Evolutionary conservation across 108 stramenopile genomes (phyloP).

Genomic region (Ochromonas danica): DNA sequence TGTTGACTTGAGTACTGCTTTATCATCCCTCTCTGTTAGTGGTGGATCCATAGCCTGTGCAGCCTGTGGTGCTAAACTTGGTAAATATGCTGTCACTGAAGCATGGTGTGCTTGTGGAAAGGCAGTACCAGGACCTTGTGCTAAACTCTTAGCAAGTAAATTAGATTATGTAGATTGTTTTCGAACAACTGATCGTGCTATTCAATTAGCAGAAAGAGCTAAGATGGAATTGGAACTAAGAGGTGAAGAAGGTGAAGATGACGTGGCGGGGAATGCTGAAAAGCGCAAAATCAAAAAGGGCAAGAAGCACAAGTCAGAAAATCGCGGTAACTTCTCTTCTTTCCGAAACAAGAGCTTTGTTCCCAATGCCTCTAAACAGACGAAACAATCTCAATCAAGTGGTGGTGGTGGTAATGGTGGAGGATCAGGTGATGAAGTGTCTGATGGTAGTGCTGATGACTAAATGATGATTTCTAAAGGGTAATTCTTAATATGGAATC

Average conservation of each 20-base stretch:
- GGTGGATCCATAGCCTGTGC: neutral
- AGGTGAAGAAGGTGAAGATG: neutral
- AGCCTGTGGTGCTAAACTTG: constrained; percentile 6
- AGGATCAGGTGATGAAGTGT: neutral
- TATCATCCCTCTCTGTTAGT: neutral
- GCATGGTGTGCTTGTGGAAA: constrained; percentile 8
- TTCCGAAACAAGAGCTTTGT: constrained; percentile 33
- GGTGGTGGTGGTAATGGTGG: no score
- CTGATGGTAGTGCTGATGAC: no score
- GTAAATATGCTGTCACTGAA: neutral
- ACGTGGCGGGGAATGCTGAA: neutral
- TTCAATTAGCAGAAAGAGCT: neutral
- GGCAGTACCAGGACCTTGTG: constrained; percentile 1
- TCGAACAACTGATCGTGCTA: neutral
- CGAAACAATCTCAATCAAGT: no score
- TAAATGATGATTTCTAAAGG: no score
- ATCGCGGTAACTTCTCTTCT: constrained; percentile 27
- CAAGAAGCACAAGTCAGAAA: constrained; percentile 25
- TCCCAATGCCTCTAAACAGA: constrained; percentile 31
- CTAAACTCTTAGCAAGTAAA: neutral
- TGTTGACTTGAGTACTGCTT: neutral
- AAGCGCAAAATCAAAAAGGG: neutral
- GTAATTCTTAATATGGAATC: no score
- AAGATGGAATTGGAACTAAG: neutral
- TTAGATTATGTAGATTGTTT: neutral